Evolutionary conservation across 768 basidiomycete species (phyloP), one percentile per base, ranked within the genome.

Genomic region (Paxillus involutus): DNA sequence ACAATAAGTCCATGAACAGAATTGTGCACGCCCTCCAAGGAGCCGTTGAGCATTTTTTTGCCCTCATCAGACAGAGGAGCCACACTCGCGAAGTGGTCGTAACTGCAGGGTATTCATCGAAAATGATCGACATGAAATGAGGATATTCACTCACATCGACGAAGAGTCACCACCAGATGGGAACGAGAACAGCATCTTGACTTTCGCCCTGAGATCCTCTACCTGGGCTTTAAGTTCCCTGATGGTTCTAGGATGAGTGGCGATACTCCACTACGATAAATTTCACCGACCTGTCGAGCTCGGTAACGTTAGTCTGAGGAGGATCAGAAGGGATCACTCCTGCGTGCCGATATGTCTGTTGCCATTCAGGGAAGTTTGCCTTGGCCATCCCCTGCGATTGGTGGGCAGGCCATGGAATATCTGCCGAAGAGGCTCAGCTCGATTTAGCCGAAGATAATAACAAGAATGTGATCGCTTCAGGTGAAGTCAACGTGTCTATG

Each of bases 11-110:
- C 39, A 39, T 66, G 65, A 45, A 66, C 41, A 16, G 36, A 21
- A 14, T 65, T 65, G 21, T 66, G 65, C 9, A 65, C 53, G 2
- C 47, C 49, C 40, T 69, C 67, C 19, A 70, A 44, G 24, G 66
- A 67, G 5, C 59, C 65, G 1, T 19, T 40, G 49, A 50, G 54
- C 26, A 24, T 26, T 14, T 55, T 51, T 29, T 56, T 56, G 8
- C 29, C 52, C 21, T 59, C 47, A 5, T 54, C 53, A n/a, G 68
- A 67, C 14, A 60, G 51, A n/a, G 58, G 52, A 4, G 24, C 48
- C 6, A 55, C 54, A 53, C 69, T 68, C 19, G 67, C 66, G 36
- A 68, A 70, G 12, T 65, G 59, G 24, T 69, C 66, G 43, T 67
- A 68, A 19, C 67, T 68, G 21, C 17, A 44, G 32, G 19, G 12